A percentile compares a stretch with the other conserved stretches of the same genome.
Conservation (phyloP, 1,139 yeast genomes). For the Wickerhamomyces sp. region DNA sequence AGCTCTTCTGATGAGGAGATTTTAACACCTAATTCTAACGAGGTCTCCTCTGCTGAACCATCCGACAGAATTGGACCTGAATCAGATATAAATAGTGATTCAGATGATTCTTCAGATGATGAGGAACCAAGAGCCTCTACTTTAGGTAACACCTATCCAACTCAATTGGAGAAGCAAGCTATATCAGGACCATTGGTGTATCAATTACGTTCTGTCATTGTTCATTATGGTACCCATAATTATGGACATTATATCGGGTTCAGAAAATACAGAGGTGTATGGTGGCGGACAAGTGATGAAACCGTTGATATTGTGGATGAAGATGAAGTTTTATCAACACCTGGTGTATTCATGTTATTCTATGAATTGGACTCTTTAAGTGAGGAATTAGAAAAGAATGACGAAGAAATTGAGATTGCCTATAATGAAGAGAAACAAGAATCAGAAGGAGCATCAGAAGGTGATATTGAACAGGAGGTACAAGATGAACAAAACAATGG, state of each 20-base stretch:
- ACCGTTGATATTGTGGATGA: conserved; percentile 76
- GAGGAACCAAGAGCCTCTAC: not conserved
- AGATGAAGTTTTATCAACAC: conserved; percentile 71
- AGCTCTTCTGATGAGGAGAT: not conserved
- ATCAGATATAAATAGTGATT: too few species aligned
- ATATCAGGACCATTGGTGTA: conserved; percentile 47
- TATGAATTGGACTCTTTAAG: conserved; percentile 59
- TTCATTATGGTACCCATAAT: conserved; percentile 92
- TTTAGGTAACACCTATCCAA: conserved; percentile 6
- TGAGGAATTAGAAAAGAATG: conserved; percentile 28
- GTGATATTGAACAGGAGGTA: conserved; percentile 1
- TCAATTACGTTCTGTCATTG: conserved; percentile 75
- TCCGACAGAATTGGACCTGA: too few species aligned
- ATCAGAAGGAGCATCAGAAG: conserved; percentile 1
- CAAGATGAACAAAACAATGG: conserved; percentile 1
- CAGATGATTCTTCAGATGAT: conserved; percentile 1
- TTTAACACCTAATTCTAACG: not conserved
- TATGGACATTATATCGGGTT: conserved; percentile 93
- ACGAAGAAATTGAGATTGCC: conserved; percentile 18
- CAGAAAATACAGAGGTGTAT: conserved; percentile 71
- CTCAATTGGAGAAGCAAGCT: conserved; percentile 18
- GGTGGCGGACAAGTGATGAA: conserved; percentile 97
- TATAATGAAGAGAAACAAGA: conserved; percentile 10
- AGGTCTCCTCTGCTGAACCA: not conserved
- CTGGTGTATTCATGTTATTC: conserved; percentile 90